Conservation (phyloP, 2,329 filamentous ascomycete genomes). For the Coniochaeta prunicola region DNA sequence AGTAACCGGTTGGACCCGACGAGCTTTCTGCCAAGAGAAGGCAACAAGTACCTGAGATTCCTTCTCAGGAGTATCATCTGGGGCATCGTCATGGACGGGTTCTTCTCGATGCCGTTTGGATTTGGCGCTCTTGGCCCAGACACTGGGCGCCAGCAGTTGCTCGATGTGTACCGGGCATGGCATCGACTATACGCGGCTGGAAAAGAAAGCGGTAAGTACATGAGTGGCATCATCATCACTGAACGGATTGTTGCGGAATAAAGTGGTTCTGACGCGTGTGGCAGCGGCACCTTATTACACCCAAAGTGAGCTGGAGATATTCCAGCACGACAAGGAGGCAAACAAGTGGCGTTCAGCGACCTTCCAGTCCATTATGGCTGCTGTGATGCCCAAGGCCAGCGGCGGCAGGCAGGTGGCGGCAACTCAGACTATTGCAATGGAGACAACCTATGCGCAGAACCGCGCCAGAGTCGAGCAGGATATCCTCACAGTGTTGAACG, state of each 20-base stretch:
- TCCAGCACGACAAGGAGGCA: conserved; percentile 12
- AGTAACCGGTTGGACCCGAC: conserved; percentile 8
- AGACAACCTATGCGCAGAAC: conserved; percentile 2
- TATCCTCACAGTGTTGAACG: conserved; percentile 2
- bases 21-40: conserved; percentile 11
- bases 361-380: conserved; percentile 16
- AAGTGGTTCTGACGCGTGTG: not conserved
- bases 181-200: conserved; percentile 8
- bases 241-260: not conserved
- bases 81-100: conserved; percentile 13
- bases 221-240: not conserved
- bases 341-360: conserved; percentile 17
- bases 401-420: not conserved
- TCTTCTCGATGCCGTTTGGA: conserved; percentile 17
- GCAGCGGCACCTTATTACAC: not conserved
- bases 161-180: conserved; percentile 11
- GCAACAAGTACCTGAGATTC: conserved; percentile 8
- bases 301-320: conserved; percentile 9
- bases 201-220: not conserved
- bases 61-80: conserved; percentile 14
- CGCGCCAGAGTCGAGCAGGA: conserved; percentile 1
- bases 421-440: not conserved
- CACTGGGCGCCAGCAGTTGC: conserved; percentile 6
- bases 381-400: conserved; percentile 4
- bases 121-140: conserved; percentile 14